Evolutionary conservation across 306 rosid genomes (phyloP).

Genomic region (Inga leiocalycina): DNA sequence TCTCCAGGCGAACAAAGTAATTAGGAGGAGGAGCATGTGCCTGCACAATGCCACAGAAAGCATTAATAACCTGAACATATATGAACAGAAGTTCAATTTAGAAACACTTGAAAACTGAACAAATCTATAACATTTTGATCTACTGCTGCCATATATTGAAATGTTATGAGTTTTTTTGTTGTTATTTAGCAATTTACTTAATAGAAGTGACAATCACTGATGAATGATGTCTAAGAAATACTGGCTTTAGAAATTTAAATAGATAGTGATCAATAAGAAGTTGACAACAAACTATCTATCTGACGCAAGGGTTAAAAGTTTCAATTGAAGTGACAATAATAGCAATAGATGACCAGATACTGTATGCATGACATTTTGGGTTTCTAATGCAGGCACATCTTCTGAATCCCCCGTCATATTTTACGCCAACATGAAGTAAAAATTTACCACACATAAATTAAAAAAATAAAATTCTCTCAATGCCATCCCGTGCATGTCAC

Average conservation of each 20-base stretch:
- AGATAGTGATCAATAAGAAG: not conserved
- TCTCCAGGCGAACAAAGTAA: slow-evolving; percentile 63
- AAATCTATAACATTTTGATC: not conserved
- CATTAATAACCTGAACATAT: slow-evolving; percentile 4
- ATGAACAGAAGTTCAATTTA: not conserved
- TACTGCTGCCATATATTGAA: not conserved
- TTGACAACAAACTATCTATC: not conserved
- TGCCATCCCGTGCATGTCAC: not conserved
- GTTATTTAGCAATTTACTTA: not conserved
- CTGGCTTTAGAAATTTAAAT: not conserved
- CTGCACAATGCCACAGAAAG: slow-evolving; percentile 47
- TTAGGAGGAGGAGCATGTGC: slow-evolving; percentile 77
- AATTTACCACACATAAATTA: not conserved
- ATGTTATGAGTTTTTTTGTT: not conserved
- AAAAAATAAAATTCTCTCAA: slow-evolving; percentile 6
- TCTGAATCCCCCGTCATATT: not conserved
- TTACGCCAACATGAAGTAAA: not conserved
- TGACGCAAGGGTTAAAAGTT: not conserved
- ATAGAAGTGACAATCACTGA: not conserved
- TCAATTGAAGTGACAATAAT: not conserved
- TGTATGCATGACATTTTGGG: not conserved
- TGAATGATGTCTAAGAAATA: not conserved
- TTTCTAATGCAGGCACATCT: not conserved
- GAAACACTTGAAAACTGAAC: slow-evolving; percentile 13
- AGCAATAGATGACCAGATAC: not conserved